phyloP scores from a whole-genome alignment of 345 rosid species.

The Luvunga scandens region DNA sequence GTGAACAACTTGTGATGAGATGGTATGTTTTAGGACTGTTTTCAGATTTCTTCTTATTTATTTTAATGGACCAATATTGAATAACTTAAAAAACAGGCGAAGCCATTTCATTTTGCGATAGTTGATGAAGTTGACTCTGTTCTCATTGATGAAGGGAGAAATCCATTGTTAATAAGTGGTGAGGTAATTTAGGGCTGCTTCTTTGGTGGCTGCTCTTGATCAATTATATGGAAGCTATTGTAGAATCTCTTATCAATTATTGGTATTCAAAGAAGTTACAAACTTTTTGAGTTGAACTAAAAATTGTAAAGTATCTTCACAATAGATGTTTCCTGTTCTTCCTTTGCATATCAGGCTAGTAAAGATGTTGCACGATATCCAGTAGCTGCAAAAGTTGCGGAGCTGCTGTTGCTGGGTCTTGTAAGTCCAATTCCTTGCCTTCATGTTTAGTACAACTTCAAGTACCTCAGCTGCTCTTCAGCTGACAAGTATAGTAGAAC shows the following conservation, averaged over 20 bases:
- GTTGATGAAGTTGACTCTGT: conserved; percentile 98
- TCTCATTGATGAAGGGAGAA: conserved; percentile 96
- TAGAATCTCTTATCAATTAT: not conserved
- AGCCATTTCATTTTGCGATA: conserved; percentile 92
- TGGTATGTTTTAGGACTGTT: conserved; percentile 48
- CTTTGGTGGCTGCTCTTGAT: not conserved
- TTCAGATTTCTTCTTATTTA: conserved; percentile 4
- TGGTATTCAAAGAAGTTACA: not conserved
- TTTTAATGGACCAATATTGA: conserved; percentile 15
- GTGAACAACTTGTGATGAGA: conserved; percentile 93
- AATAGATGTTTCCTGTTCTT: conserved; percentile 15
- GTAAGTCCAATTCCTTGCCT: conserved; percentile 44
- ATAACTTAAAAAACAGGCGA: conserved; percentile 53
- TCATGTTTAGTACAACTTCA: conserved; percentile 7
- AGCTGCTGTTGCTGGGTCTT: conserved; percentile 63
- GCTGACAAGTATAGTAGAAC: conserved; percentile 3
- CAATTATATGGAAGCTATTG: not conserved
- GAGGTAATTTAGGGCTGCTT: conserved; percentile 54
- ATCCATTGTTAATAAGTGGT: conserved; percentile 92
- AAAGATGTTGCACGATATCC: conserved; percentile 94
- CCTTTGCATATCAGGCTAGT: conserved; percentile 57
- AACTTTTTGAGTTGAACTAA: conserved; percentile 3
- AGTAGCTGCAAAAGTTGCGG: conserved; percentile 96
- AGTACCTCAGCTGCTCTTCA: conserved; percentile 2
- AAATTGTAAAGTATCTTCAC: conserved; percentile 14